A percentile compares a stretch with the other conserved stretches of the same genome.
phyloP scores from a whole-genome alignment of 257 asterid genomes.

The Solanum bulbocastanum region DNA sequence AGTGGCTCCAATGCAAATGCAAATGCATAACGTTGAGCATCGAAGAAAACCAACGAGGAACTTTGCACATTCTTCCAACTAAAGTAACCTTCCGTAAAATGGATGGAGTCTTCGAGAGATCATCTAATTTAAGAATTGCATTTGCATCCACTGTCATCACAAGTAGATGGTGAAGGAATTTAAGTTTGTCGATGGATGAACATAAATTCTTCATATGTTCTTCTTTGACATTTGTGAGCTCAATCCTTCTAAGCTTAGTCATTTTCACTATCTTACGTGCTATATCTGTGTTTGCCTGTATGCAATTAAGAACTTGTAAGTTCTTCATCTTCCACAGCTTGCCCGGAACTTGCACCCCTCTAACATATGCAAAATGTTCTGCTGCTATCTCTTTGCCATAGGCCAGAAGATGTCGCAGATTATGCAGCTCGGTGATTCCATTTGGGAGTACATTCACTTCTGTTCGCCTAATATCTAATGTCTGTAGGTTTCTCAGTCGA shows the following conservation, averaged over 20 bases:
- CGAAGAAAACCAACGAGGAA: constrained; percentile 10
- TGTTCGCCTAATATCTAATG: constrained; percentile 11
- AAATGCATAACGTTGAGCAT: constrained; percentile 5
- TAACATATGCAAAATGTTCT: background rate
- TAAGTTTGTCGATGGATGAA: constrained; percentile 15
- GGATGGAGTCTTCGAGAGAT: background rate
- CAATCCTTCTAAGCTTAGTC: constrained; percentile 28
- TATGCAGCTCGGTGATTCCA: constrained; percentile 17
- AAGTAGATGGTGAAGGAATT: constrained; percentile 12
- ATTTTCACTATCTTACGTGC: constrained; percentile 9
- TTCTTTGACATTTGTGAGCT: constrained; percentile 14
- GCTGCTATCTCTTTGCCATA: background rate
- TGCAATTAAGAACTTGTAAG: constrained; percentile 8
- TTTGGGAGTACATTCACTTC: constrained; percentile 8
- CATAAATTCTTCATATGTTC: constrained; percentile 15
- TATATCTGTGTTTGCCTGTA: constrained; percentile 7
- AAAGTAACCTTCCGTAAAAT: constrained; percentile 4
- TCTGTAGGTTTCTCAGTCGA: constrained; percentile 10
- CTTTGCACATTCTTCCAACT: constrained; percentile 3
- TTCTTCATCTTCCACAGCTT: constrained; percentile 20
- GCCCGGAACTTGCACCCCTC: constrained; percentile 11
- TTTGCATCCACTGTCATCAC: constrained; percentile 11
- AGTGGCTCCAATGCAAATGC: constrained; percentile 15
- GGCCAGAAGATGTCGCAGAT: constrained; percentile 31
- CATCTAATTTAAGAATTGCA: constrained; percentile 7